Conservation (phyloP, 2,329 filamentous ascomycete genomes). For the Elsinoe batatas region DNA sequence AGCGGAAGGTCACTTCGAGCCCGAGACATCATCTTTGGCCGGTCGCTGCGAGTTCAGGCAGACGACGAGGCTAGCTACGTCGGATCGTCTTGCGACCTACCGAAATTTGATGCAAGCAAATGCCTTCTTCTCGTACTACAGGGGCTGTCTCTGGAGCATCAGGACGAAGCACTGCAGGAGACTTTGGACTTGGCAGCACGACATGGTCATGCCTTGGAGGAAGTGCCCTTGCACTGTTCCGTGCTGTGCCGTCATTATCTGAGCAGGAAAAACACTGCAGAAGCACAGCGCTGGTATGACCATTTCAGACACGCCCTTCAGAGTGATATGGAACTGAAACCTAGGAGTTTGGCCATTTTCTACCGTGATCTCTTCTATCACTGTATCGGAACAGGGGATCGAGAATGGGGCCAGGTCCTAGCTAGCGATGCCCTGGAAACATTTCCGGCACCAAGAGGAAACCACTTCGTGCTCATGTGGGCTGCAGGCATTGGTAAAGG, state of each 20-base stretch:
- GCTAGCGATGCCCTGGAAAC: slow-evolving; percentile 35
- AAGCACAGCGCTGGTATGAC: slow-evolving; percentile 6
- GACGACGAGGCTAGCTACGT: not conserved
- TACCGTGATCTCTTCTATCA: not conserved
- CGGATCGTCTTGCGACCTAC: not conserved
- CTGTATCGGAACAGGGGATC: slow-evolving; percentile 38
- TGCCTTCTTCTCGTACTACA: not conserved
- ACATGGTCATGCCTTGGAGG: not conserved
- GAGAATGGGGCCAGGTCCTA: slow-evolving; percentile 52
- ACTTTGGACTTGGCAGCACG: not conserved
- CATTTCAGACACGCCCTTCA: not conserved
- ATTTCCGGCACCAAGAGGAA: slow-evolving; percentile 33
- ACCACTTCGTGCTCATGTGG: slow-evolving; percentile 68
- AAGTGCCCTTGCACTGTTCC: not conserved
- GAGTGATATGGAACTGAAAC: not conserved
- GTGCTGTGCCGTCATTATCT: not conserved
- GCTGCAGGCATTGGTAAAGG: slow-evolving; percentile 62
- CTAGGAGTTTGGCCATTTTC: not conserved
- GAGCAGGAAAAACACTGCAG: not conserved
- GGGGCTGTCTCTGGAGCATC: not conserved
- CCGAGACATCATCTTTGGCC: not conserved
- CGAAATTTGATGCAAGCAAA: not conserved
- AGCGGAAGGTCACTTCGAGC: not conserved
- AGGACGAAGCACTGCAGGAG: not conserved
- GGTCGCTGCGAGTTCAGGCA: not conserved